Conservation (phyloP, 2,329 filamentous ascomycete species). For the Ophiostoma himal-ulmi region DNA sequence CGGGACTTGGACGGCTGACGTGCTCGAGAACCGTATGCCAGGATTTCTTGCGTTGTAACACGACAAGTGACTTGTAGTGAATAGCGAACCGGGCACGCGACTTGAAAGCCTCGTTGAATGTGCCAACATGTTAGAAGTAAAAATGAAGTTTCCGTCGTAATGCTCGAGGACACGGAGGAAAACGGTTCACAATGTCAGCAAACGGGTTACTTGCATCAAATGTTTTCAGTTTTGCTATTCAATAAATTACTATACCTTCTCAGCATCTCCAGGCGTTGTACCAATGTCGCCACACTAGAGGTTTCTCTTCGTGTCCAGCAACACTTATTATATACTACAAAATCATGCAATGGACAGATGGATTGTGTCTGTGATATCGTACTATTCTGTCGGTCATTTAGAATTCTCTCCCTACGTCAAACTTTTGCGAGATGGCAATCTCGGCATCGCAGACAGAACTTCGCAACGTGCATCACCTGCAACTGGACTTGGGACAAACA, state of each 20-base stretch:
- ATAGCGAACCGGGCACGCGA: not conserved
- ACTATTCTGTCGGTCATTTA: too few species aligned
- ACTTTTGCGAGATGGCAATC: not conserved
- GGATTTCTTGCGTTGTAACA: not conserved
- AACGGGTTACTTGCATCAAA: too few species aligned
- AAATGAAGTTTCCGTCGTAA: not conserved
- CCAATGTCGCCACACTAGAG: too few species aligned
- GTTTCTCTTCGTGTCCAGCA: too few species aligned
- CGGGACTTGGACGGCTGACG: not conserved
- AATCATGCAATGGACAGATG: too few species aligned
- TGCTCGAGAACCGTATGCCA: not conserved
- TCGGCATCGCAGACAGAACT: not conserved
- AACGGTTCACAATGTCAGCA: not conserved
- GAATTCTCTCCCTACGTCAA: not conserved
- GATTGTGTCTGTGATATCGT: too few species aligned
- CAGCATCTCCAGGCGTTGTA: too few species aligned
- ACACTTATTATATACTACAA: too few species aligned
- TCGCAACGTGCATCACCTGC: too few species aligned
- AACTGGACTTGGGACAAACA: not conserved
- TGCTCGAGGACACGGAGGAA: constrained; percentile 1
- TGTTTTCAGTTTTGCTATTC: too few species aligned
- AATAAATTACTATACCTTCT: too few species aligned
- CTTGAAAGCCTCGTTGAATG: not conserved
- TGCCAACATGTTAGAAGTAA: not conserved
- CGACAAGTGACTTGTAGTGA: not conserved